Evolutionary conservation across 2,329 filamentous ascomycete genomes (phyloP).

Genomic region (Aspergillus sp.): DNA sequence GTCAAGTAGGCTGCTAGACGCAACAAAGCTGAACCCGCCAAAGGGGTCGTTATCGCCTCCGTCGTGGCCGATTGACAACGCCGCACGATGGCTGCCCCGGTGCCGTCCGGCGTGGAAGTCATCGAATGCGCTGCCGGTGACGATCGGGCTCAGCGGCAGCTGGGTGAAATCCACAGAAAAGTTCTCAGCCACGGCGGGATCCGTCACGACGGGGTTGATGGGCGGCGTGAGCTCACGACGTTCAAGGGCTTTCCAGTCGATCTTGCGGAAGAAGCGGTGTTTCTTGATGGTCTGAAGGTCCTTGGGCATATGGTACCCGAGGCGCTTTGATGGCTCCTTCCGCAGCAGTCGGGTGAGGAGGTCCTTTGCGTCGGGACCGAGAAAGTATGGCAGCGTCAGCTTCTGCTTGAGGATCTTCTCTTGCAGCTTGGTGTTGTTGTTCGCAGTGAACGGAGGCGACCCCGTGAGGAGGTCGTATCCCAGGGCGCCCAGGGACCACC

Average conservation of each 20-base stretch:
- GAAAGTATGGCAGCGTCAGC: slow-evolving; percentile 81
- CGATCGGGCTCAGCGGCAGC: slow-evolving; percentile 72
- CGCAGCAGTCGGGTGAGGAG: slow-evolving; percentile 83
- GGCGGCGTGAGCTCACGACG: slow-evolving; percentile 80
- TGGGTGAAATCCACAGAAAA: slow-evolving; percentile 91
- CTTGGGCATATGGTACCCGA: slow-evolving; percentile 84
- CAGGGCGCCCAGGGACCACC: slow-evolving; percentile 96
- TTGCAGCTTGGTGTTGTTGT: slow-evolving; percentile 91
- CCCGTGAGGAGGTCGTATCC: slow-evolving; percentile 92
- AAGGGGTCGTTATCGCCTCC: slow-evolving; percentile 41
- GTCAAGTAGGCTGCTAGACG: slow-evolving; percentile 47
- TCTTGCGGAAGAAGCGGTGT: slow-evolving; percentile 94
- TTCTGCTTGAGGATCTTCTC: slow-evolving; percentile 96
- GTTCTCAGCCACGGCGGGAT: slow-evolving; percentile 94
- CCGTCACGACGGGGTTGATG: slow-evolving; percentile 89
- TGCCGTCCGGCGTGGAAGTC: slow-evolving; percentile 23
- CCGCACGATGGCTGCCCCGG: slow-evolving; percentile 13
- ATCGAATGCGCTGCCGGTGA: slow-evolving; percentile 33
- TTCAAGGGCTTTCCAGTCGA: slow-evolving; percentile 88
- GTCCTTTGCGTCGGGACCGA: slow-evolving; percentile 90
- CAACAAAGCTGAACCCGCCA: slow-evolving; percentile 50
- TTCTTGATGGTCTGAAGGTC: slow-evolving; percentile 82
- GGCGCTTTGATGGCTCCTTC: slow-evolving; percentile 87
- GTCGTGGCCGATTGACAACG: slow-evolving; percentile 15
- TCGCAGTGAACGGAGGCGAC: slow-evolving; percentile 82